A percentile compares a stretch with the other conserved stretches of the same genome.
Evolutionary conservation across 176 grass and related monocot genomes (phyloP).

Genomic region (Carex myosuroides): DNA sequence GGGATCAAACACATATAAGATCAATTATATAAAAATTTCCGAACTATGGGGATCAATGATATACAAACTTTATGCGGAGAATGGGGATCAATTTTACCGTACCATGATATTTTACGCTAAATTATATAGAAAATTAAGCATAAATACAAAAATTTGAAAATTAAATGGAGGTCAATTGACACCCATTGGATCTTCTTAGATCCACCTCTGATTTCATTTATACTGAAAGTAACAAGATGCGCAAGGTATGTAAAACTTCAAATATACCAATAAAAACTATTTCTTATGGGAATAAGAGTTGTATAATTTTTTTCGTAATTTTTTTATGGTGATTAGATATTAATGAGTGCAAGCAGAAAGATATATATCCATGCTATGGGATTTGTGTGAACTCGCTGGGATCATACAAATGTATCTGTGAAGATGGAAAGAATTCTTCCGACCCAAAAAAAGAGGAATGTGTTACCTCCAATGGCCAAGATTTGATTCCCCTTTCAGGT

Average conservation of each 20-base stretch:
- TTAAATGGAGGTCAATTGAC: too few species aligned
- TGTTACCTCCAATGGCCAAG: neutral
- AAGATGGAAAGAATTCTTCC: neutral
- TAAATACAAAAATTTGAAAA: too few species aligned
- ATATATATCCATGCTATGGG: conserved; percentile 25
- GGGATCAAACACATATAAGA: too few species aligned
- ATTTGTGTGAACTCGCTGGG: neutral
- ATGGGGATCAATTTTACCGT: too few species aligned
- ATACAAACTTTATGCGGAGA: too few species aligned
- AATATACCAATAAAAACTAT: neutral
- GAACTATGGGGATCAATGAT: too few species aligned
- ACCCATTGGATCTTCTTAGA: too few species aligned
- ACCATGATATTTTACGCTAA: too few species aligned
- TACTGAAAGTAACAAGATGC: too few species aligned
- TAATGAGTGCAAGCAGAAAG: neutral
- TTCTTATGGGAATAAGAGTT: neutral
- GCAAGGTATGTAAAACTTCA: neutral
- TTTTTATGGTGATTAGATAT: conserved; percentile 11
- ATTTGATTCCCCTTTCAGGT: conserved; percentile 18
- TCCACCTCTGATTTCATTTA: too few species aligned
- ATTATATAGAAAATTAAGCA: too few species aligned
- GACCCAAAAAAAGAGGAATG: neutral
- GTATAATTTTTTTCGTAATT: neutral
- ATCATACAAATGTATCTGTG: conserved; percentile 7
- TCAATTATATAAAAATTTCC: too few species aligned